phyloP scores from a whole-genome alignment of 192 early-diverging fungal species.

The Lobosporangium transversale region DNA sequence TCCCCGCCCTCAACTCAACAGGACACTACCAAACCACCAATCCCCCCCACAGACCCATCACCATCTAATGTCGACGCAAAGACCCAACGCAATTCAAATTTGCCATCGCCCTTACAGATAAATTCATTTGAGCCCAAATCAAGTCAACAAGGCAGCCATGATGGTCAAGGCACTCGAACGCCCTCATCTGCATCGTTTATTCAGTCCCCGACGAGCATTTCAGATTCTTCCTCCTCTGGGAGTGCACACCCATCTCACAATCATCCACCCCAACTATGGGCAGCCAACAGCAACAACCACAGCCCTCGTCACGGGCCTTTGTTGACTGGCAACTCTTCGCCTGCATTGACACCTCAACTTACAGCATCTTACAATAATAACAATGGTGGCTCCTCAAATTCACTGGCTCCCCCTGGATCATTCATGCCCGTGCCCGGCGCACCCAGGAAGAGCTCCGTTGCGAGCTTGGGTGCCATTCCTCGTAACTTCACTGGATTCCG shows the following conservation, averaged over 20 bases:
- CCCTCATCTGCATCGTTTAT: neutral
- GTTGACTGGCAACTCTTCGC: slow-evolving; percentile 25
- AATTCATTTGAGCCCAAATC: slow-evolving; percentile 5
- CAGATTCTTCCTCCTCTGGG: neutral
- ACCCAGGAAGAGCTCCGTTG: slow-evolving; percentile 44
- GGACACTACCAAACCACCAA: neutral
- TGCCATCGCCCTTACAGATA: slow-evolving; percentile 34
- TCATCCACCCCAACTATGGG: slow-evolving; percentile 12
- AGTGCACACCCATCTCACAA: neutral
- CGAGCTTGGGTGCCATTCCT: slow-evolving; percentile 15
- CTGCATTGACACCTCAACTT: slow-evolving; percentile 19
- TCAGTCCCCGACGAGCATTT: slow-evolving; percentile 1
- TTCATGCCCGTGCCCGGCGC: slow-evolving; percentile 1
- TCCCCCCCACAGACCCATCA: too few species aligned
- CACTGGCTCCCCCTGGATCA: slow-evolving; percentile 30
- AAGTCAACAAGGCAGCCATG: neutral
- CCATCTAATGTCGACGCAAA: too few species aligned
- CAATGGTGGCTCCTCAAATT: slow-evolving; percentile 20
- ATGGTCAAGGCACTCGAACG: too few species aligned
- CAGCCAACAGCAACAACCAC: neutral
- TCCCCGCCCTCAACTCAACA: slow-evolving; percentile 16
- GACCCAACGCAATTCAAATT: too few species aligned
- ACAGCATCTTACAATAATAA: slow-evolving; percentile 6
- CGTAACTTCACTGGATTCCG: slow-evolving; percentile 42
- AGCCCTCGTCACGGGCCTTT: slow-evolving; percentile 42